These are phyloP conservation scores for Scedosporium boydii DNA, from an alignment of 2,329 filamentous ascomycete species.

Conservation along the genomic window DNA sequence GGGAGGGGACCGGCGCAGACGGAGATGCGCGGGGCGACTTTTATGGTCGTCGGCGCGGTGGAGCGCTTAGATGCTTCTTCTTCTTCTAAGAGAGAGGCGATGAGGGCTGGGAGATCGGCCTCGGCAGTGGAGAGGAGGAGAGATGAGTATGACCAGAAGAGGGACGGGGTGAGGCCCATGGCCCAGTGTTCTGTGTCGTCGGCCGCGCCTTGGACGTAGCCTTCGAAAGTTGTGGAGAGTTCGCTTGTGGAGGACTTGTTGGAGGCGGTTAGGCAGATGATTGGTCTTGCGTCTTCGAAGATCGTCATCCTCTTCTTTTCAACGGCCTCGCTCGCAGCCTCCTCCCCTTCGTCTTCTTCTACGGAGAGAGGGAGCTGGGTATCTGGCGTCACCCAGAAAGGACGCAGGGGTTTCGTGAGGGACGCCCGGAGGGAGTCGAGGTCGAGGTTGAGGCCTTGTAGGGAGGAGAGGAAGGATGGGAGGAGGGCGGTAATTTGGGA, in stretches of 20 bases:
- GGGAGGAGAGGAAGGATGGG: conserved; percentile 41
- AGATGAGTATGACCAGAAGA: conserved; percentile 69
- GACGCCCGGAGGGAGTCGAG: conserved; percentile 47
- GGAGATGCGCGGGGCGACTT: conserved; percentile 26
- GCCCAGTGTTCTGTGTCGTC: conserved; percentile 96
- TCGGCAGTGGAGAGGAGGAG: conserved; percentile 55
- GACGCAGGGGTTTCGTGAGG: conserved; percentile 62
- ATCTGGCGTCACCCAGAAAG: conserved; percentile 71
- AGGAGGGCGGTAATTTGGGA: conserved; percentile 62
- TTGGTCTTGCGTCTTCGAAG: conserved; percentile 53
- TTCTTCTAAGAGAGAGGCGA: conserved; percentile 32
- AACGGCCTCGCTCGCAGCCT: background rate
- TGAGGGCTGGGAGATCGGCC: conserved; percentile 46
- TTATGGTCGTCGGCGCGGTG: conserved; percentile 11
- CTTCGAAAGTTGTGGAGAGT: conserved; percentile 46
- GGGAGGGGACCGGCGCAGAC: conserved; percentile 25
- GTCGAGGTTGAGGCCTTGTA: conserved; percentile 50
- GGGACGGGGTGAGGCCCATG: conserved; percentile 60
- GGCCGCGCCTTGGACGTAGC: conserved; percentile 86
- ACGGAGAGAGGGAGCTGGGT: conserved; percentile 31
- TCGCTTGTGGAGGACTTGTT: conserved; percentile 60
- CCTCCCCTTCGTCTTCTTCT: background rate
- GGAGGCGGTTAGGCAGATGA: conserved; percentile 83
- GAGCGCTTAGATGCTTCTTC: conserved; percentile 11
- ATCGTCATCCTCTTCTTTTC: conserved; percentile 18